These are phyloP conservation scores for Rossbeevera mucosa DNA, from an alignment of 768 basidiomycete species.

Conservation along the genomic window DNA sequence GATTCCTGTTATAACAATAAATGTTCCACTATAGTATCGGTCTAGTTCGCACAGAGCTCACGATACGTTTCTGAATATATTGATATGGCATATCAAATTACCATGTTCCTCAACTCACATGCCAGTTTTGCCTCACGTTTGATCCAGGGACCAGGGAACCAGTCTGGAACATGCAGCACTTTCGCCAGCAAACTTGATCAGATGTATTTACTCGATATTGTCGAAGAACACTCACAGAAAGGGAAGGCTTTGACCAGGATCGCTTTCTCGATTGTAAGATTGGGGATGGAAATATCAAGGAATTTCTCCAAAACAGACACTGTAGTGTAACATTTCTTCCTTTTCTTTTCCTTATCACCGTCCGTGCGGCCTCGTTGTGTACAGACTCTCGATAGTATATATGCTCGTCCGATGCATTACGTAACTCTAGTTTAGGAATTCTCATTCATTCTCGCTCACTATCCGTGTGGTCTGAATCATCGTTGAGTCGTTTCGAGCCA, in stretches of 20 bases:
- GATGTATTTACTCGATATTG: neutral
- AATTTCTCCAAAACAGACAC: neutral
- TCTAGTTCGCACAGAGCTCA: neutral
- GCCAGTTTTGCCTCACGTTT: conserved; percentile 1
- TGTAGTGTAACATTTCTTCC: no score
- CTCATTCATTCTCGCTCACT: no score
- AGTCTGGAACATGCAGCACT: conserved; percentile 11
- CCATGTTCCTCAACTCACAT: neutral
- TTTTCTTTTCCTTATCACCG: no score
- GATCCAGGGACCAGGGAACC: conserved; percentile 9
- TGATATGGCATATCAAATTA: conserved; percentile 4
- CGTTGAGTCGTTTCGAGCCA: no score
- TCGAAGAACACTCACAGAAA: neutral
- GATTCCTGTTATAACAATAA: neutral
- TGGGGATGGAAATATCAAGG: neutral
- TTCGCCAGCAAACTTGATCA: neutral
- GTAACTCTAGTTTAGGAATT: no score
- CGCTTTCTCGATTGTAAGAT: neutral
- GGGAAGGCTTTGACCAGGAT: neutral
- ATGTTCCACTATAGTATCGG: neutral
- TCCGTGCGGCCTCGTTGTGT: no score
- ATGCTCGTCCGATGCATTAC: no score
- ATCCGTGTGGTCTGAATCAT: no score
- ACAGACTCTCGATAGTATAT: no score
- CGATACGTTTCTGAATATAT: conserved; percentile 1